Evolutionary conservation across 768 basidiomycete species (phyloP).

Genomic region (Termitomyces titanicus): DNA sequence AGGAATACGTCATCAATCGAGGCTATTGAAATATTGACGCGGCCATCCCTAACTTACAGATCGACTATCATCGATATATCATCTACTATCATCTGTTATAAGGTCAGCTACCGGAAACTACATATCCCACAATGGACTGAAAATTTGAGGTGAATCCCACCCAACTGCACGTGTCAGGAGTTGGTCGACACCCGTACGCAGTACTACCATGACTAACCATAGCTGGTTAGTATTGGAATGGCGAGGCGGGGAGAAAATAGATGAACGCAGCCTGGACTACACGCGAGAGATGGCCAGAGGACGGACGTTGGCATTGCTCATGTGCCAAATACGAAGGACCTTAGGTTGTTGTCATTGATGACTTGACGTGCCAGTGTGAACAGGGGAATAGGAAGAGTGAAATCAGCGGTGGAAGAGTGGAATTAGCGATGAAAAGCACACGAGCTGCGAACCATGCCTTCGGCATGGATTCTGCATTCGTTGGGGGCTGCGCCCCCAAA

Average conservation of each 20-base stretch:
- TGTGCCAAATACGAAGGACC: slow-evolving; percentile 30
- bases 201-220: slow-evolving; percentile 23
- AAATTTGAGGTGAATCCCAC: slow-evolving; percentile 34
- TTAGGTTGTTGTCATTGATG: slow-evolving; percentile 28
- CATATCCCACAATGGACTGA: slow-evolving; percentile 38
- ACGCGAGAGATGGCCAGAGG: slow-evolving; percentile 22
- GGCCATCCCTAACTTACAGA: slow-evolving; percentile 38
- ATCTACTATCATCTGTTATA: too few species aligned
- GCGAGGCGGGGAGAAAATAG: slow-evolving; percentile 13
- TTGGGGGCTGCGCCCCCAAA: too few species aligned
- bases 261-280: slow-evolving; percentile 21
- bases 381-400: slow-evolving; percentile 10
- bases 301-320: slow-evolving; percentile 28
- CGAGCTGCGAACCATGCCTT: too few species aligned
- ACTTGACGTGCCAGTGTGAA: slow-evolving; percentile 38
- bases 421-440: too few species aligned
- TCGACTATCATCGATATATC: too few species aligned
- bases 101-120: too few species aligned
- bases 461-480: too few species aligned
- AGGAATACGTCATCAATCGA: slow-evolving; percentile 17
- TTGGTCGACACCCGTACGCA: slow-evolving; percentile 21
- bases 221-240: slow-evolving; percentile 20
- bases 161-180: slow-evolving; percentile 26
- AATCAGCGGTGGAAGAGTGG: slow-evolving; percentile 13
- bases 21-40: too few species aligned